Base-by-base conservation (phyloP, 176 grass and related monocot genomes). In the Echinochloa phyllopogon region DNA sequence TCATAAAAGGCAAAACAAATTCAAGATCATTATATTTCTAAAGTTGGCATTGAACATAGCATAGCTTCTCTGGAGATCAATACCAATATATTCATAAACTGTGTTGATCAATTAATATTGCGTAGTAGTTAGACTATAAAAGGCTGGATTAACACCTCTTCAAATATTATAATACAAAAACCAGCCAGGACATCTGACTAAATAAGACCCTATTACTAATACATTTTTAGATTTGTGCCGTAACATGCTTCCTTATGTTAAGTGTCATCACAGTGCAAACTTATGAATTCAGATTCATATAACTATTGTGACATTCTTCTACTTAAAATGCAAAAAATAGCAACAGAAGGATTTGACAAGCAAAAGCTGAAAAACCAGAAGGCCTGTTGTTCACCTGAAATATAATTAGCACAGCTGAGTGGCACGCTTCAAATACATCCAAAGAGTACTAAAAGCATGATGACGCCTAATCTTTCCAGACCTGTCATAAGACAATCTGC, bases 381-480 rank as follows among this genome's bases (percentile, higher is more conserved):
- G 74, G 7, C 17, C 24, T 67, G 45, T 3, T 14, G 27, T 69
- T 65, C 43, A 70, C 45, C 17, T 13, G 27, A 27, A 69, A 74
- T 27, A 65, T n/a, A 48, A 58, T 75, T 90, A 90, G 84, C 88
- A 82, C 24, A 82, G 71, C 11, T 48, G 44, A 57, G 62, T 43
- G 29, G 43, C 36, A 20, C 4, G 18, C 14, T 49, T 41, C 18
- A 58, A 64, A 81, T 71, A 60, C 63, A 85, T 23, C 77, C 17
- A 70, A 85, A 66, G 52, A 5, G 56, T 5, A 33, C 0, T 0
- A 24, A 48, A 45, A 51, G 41, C 37, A 77, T 25, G 57, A 40
- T 18, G 72, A 65, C 2, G 25, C 24, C 24, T 77, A 38, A 40
- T 59, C 27, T 71, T 71, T 77, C 53, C 72, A 65, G 45, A 64